These are phyloP conservation scores for Lolium perenne DNA, from an alignment of 176 grass and related monocot species.

Conservation along the genomic window DNA sequence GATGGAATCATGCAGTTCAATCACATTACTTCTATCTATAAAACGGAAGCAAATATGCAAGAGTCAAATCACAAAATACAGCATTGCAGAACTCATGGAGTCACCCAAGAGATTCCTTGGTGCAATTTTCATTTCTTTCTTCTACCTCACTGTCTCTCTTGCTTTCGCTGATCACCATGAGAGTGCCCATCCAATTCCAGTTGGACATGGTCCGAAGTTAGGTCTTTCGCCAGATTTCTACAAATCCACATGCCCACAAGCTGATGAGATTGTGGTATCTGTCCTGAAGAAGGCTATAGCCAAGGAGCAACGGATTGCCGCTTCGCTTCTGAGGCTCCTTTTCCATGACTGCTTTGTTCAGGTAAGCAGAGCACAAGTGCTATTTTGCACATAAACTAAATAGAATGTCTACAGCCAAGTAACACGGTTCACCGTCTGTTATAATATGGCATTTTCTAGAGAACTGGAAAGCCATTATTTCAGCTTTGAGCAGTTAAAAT, in stretches of 20 bases:
- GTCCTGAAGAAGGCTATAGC: conserved; percentile 68
- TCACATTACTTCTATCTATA: conserved; percentile 35
- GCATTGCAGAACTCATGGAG: conserved; percentile 50
- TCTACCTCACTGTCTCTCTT: conserved; percentile 50
- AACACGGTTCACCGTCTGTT: neutral
- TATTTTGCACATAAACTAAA: neutral
- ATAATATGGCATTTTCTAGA: neutral
- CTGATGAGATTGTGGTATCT: conserved; percentile 67
- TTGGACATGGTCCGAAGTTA: conserved; percentile 23
- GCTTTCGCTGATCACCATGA: conserved; percentile 55
- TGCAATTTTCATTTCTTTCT: conserved; percentile 38
- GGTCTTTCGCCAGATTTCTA: conserved; percentile 72
- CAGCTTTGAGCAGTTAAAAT: neutral
- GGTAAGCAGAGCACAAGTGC: conserved; percentile 47
- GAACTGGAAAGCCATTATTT: neutral
- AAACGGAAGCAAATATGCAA: conserved; percentile 26
- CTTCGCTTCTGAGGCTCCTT: conserved; percentile 75
- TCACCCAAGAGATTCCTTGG: conserved; percentile 53
- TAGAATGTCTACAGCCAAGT: neutral
- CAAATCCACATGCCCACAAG: conserved; percentile 67
- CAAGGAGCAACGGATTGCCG: conserved; percentile 63
- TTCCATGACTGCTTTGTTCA: conserved; percentile 91
- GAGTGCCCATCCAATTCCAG: conserved; percentile 49
- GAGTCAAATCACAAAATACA: conserved; percentile 1
- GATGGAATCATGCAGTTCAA: conserved; percentile 43